A percentile compares a stretch with the other conserved stretches of the same genome.
phyloP scores from a whole-genome alignment of 768 basidiomycete species.

The Chlorophyllum brunneum region DNA sequence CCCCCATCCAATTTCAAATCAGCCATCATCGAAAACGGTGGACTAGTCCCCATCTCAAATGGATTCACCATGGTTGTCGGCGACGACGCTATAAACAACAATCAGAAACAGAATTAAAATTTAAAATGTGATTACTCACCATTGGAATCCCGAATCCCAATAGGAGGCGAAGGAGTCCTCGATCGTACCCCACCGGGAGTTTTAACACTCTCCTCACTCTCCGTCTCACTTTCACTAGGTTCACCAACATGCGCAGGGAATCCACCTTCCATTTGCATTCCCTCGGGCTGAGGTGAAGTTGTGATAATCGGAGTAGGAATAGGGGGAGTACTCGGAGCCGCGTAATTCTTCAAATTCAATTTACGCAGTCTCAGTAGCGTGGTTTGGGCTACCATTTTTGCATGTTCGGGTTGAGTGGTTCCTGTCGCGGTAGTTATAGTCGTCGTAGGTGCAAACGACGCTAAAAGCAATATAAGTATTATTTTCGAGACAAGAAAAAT shows the following conservation, averaged over 20 bases:
- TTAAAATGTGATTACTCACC: neutral
- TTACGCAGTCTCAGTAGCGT: constrained; percentile 30
- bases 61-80: constrained; percentile 6
- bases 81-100: too few relatives aligned
- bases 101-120: neutral
- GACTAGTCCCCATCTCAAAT: constrained; percentile 25
- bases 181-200: constrained; percentile 1
- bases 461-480: constrained; percentile 3
- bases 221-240: neutral
- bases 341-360: constrained; percentile 48
- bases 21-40: constrained; percentile 27
- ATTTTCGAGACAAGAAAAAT: neutral
- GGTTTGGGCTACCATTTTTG: constrained; percentile 28
- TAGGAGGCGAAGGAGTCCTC: neutral
- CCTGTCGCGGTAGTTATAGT: constrained; percentile 9
- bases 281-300: neutral
- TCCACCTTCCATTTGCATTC: neutral
- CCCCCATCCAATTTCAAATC: constrained; percentile 6
- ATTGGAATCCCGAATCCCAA: neutral
- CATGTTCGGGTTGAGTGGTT: constrained; percentile 14
- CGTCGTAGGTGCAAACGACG: constrained; percentile 11
- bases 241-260: neutral
- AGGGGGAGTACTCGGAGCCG: constrained; percentile 32
- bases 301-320: neutral
- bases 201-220: neutral